A percentile compares a stretch with the other conserved stretches of the same genome.
Evolutionary conservation across 2,329 filamentous ascomycete species (phyloP).

Genomic region (Parastagonospora nodorum): DNA sequence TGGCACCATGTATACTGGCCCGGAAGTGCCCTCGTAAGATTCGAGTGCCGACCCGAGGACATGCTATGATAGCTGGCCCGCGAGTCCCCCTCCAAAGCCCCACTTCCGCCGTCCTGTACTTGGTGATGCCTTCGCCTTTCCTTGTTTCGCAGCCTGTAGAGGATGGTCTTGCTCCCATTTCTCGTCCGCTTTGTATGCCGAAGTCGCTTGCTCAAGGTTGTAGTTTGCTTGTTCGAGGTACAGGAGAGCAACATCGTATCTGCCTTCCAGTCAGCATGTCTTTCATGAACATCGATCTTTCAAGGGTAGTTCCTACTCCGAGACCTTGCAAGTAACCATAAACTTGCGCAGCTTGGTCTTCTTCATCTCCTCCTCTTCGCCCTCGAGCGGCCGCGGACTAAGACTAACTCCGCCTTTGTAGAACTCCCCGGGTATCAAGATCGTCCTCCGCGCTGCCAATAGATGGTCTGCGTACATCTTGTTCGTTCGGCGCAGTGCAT

Average conservation of each 20-base stretch:
- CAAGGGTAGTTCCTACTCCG: slow-evolving; percentile 63
- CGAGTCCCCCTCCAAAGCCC: slow-evolving; percentile 43
- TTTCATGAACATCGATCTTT: not conserved
- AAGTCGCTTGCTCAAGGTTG: slow-evolving; percentile 67
- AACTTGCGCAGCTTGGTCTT: slow-evolving; percentile 74
- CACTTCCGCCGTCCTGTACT: slow-evolving; percentile 38
- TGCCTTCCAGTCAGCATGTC: slow-evolving; percentile 45
- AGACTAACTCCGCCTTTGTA: slow-evolving; percentile 71
- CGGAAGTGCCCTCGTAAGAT: not conserved
- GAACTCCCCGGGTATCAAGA: slow-evolving; percentile 72
- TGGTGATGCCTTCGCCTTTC: slow-evolving; percentile 43
- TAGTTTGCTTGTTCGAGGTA: slow-evolving; percentile 75
- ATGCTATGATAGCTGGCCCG: slow-evolving; percentile 41
- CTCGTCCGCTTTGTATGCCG: slow-evolving; percentile 72
- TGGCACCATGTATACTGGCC: not conserved
- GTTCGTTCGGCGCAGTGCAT: slow-evolving; percentile 68
- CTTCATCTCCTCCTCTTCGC: slow-evolving; percentile 73
- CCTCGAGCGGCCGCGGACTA: slow-evolving; percentile 72
- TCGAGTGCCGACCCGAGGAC: not conserved
- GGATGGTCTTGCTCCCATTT: slow-evolving; percentile 75
- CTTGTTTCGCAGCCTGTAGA: slow-evolving; percentile 53
- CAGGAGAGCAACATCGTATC: slow-evolving; percentile 71
- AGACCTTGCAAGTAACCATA: slow-evolving; percentile 79
- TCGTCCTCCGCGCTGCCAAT: slow-evolving; percentile 68
- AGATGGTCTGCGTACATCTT: slow-evolving; percentile 74